Conservation (phyloP, 108 stramenopile genomes). For the Mediolabrus comicus region DNA sequence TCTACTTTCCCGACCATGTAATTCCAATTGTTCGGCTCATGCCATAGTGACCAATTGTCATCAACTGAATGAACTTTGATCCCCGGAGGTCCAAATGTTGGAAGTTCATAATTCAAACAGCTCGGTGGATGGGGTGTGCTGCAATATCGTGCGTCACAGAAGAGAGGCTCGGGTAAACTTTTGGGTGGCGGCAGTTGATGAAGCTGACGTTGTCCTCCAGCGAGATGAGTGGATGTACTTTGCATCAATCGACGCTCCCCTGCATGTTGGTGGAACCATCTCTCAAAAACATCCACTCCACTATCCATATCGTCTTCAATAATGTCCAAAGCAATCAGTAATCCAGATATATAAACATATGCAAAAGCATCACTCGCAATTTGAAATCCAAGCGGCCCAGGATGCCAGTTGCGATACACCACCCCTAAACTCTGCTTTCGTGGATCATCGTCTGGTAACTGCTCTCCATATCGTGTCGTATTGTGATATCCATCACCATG, state of each 20-base stretch:
- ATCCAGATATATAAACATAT: conserved; percentile 42
- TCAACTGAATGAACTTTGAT: conserved; percentile 11
- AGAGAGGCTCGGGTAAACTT: conserved; percentile 32
- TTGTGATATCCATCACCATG: conserved; percentile 57
- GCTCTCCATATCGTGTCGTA: conserved; percentile 54
- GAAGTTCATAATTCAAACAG: conserved; percentile 51
- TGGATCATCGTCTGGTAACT: conserved; percentile 34
- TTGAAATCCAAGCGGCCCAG: conserved; percentile 58
- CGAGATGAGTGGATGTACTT: background rate
- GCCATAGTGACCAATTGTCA: conserved; percentile 34
- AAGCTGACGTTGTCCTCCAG: conserved; percentile 3
- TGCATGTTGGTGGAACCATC: conserved; percentile 29
- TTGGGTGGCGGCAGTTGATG: conserved; percentile 15
- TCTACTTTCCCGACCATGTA: conserved; percentile 48
- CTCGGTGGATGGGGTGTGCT: conserved; percentile 41
- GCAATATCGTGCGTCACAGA: conserved; percentile 45
- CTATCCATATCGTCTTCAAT: conserved; percentile 45
- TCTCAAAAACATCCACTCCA: conserved; percentile 31
- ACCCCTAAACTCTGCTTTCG: conserved; percentile 45
- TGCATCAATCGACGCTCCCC: background rate
- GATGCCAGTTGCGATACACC: conserved; percentile 59
- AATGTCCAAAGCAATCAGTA: conserved; percentile 44
- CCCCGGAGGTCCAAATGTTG: conserved; percentile 47
- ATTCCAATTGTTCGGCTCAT: conserved; percentile 31
- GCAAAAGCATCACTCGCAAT: conserved; percentile 53